Evolutionary conservation across 192 early-diverging fungal genomes (phyloP), one percentile per base, ranked within the genome.

Genomic region (Coemansia sp.): DNA sequence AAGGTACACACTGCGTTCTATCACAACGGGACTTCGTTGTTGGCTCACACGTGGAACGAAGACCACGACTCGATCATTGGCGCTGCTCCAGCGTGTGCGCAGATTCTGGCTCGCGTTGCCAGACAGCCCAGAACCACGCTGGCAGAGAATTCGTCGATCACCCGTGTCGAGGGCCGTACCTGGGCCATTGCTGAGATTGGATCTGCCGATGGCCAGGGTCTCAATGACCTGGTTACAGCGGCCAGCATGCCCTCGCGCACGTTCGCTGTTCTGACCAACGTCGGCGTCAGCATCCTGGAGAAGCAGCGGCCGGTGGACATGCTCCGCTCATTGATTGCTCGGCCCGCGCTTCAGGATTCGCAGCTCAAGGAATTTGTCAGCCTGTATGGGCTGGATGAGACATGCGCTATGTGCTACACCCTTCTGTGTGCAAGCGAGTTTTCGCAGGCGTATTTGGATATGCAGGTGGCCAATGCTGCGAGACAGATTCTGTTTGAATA

Each of bases 331-430:
- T 63, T 96, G 18, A 61, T 94, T 18, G 51, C 76, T 3, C 75
- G 85, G 45, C 75, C 77, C 0, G 54, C 77, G 16, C 59, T 73
- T 4, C 60, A 72, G n/a, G 75, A 75, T 8, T 61, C 61, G 18
- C 77, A 84, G 40, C 72, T 87, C 30, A 51, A 61, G 56, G 73
- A 76, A 36, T 88, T 90, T 68, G 72, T 88, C 20, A 64, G 69
- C 40, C 79, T 69, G 5, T 95, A 87, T 63, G 88, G 88, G 0
- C 66, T 77, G 10, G 80, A 83, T 33, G 89, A 95, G 71, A 79
- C 89, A 16, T 95, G 93, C 63, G 91, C 93, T 34, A 94, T 97
- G 93, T 92, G 90, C 69, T 80, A 94, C 5, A 86, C 87, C 1
- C 85, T 96, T 57, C 75, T 90, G 52, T 90, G 88, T 56, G 68